These are phyloP conservation scores for Eucalyptus sideroxylon DNA, from an alignment of 345 rosid genomes.

Conservation along the genomic window DNA sequence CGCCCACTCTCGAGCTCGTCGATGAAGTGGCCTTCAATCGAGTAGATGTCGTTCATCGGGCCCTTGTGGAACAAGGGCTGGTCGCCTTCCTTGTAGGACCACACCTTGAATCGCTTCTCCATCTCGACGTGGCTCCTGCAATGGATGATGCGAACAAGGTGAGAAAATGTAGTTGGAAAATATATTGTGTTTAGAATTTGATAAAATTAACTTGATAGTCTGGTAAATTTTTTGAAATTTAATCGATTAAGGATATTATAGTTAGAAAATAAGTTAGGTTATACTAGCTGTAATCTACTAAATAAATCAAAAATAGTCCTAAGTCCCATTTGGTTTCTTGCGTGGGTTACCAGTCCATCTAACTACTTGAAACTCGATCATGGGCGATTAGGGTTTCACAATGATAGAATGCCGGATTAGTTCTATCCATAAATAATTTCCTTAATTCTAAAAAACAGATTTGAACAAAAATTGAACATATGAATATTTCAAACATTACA, in stretches of 20 bases:
- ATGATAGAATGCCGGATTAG: neutral
- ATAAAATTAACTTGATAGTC: neutral
- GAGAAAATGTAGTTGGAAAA: neutral
- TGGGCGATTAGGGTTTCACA: neutral
- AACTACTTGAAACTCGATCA: neutral
- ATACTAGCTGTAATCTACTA: neutral
- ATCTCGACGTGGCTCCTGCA: conserved; percentile 63
- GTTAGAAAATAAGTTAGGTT: neutral
- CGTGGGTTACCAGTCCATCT: neutral
- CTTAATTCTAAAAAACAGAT: neutral
- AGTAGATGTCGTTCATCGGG: conserved; percentile 47
- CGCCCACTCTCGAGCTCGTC: conserved; percentile 38
- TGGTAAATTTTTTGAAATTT: neutral
- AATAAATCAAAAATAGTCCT: neutral
- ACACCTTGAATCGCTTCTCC: conserved; percentile 54
- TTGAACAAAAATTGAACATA: neutral
- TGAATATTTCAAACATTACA: neutral
- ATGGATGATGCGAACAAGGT: neutral
- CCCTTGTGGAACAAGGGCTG: conserved; percentile 51
- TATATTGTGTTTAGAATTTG: neutral
- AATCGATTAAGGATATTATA: neutral
- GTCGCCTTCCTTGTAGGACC: conserved; percentile 68
- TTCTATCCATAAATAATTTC: neutral
- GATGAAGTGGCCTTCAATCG: conserved; percentile 60
- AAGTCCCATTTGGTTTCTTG: neutral